Conservation (phyloP, 1,284 basidiomycete species). For the Ganoderma multipileum region DNA sequence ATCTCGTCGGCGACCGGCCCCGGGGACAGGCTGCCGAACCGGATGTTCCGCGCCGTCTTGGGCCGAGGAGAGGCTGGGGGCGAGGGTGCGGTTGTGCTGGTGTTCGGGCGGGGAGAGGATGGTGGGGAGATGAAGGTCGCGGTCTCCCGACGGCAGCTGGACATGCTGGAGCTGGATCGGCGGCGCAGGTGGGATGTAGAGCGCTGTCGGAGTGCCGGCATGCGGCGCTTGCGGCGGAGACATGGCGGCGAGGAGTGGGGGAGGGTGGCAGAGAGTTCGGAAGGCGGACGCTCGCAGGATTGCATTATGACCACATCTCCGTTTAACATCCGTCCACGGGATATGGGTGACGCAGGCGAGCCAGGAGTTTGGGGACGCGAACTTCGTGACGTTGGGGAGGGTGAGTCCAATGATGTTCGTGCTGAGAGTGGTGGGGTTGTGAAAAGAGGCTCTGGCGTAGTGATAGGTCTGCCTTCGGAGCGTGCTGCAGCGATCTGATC, state of each 20-base stretch:
- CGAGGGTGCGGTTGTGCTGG: constrained; percentile 16
- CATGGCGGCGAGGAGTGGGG: constrained; percentile 35
- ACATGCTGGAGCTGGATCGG: constrained; percentile 37
- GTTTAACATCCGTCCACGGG: constrained; percentile 23
- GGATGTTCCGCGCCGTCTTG: constrained; percentile 22
- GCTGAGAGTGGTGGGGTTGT: constrained; percentile 15
- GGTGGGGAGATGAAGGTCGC: constrained; percentile 7
- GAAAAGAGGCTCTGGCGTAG: constrained; percentile 2
- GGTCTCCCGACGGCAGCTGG: constrained; percentile 14
- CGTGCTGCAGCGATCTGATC: constrained; percentile 27
- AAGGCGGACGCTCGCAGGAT: constrained; percentile 24
- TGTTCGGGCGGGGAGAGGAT: constrained; percentile 15
- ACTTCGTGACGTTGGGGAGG: constrained; percentile 3
- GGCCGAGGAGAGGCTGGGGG: constrained; percentile 18
- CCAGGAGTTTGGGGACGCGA: constrained; percentile 15
- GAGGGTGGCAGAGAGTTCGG: constrained; percentile 6
- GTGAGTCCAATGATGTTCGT: constrained; percentile 7
- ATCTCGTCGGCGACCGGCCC: constrained; percentile 13
- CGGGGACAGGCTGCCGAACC: constrained; percentile 21
- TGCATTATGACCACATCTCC: constrained; percentile 18
- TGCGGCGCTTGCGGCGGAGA: constrained; percentile 49
- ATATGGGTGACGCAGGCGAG: not conserved
- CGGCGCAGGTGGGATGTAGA: constrained; percentile 49
- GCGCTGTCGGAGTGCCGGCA: constrained; percentile 44
- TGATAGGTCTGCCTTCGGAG: constrained; percentile 13